Conservation (phyloP, 2,329 filamentous ascomycete genomes). For the Mycosphaerella sp. region DNA sequence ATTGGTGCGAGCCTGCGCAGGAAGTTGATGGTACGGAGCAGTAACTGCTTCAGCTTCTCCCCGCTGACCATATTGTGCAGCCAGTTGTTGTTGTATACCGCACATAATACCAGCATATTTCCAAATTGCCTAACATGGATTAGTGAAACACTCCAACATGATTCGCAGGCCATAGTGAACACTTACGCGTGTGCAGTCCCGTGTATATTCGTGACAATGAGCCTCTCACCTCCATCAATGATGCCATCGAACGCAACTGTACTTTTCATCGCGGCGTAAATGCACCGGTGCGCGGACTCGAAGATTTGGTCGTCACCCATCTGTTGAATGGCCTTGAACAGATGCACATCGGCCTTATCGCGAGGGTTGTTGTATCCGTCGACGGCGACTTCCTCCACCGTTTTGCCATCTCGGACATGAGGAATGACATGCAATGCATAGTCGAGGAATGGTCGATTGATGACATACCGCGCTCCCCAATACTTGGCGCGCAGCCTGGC, state of each 20-base stretch:
- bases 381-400: conserved; percentile 24
- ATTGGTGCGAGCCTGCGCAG: conserved; percentile 63
- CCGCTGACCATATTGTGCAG: conserved; percentile 54
- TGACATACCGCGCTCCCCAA: conserved; percentile 86
- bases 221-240: conserved; percentile 42
- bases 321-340: conserved; percentile 33
- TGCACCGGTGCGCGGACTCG: conserved; percentile 44
- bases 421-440: conserved; percentile 50
- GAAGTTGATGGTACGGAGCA: conserved; percentile 69
- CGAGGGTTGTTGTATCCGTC: conserved; percentile 30
- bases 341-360: conserved; percentile 30
- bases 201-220: conserved; percentile 93
- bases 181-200: conserved; percentile 94
- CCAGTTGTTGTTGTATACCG: conserved; percentile 57
- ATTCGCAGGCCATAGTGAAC: neutral
- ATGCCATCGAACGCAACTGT: conserved; percentile 75
- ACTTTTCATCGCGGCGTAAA: conserved; percentile 72
- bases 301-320: conserved; percentile 28
- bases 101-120: conserved; percentile 84
- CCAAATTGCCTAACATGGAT: conserved; percentile 73
- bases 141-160: conserved; percentile 15
- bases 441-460: conserved; percentile 70
- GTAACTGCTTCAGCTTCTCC: conserved; percentile 52
- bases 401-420: conserved; percentile 20
- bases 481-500: conserved; percentile 88